phyloP scores from a whole-genome alignment of 768 basidiomycete species.

The Leccinum boreale region DNA sequence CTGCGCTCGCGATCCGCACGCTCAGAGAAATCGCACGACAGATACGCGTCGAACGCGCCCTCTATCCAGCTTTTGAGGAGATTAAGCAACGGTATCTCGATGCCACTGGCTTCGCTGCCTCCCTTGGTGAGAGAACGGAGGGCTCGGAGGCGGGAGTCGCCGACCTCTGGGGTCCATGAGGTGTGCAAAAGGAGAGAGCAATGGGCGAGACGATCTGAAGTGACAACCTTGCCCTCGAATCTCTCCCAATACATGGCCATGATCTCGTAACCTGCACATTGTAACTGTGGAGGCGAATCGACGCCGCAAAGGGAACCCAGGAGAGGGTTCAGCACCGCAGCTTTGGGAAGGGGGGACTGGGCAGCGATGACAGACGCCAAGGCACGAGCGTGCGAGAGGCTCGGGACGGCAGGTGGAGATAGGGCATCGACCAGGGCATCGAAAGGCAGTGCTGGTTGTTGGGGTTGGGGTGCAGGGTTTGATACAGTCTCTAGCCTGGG shows the following conservation, averaged over 20 bases:
- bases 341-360: constrained; percentile 54
- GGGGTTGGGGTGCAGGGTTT: constrained; percentile 20
- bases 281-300: constrained; percentile 53
- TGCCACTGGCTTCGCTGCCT: constrained; percentile 59
- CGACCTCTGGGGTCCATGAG: constrained; percentile 63
- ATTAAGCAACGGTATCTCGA: constrained; percentile 55
- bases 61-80: constrained; percentile 65
- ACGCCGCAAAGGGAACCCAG: constrained; percentile 55
- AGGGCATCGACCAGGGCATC: constrained; percentile 48
- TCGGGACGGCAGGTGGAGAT: constrained; percentile 59
- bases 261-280: constrained; percentile 70
- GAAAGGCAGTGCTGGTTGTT: constrained; percentile 28
- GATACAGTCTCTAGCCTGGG: constrained; percentile 30
- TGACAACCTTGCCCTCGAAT: constrained; percentile 43
- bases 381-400: constrained; percentile 57
- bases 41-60: constrained; percentile 55
- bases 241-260: constrained; percentile 69
- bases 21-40: constrained; percentile 36
- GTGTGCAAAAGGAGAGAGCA: constrained; percentile 58
- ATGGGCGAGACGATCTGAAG: constrained; percentile 59
- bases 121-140: constrained; percentile 59
- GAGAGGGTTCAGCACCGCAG: constrained; percentile 54
- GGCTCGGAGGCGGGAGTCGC: constrained; percentile 69
- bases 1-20: constrained; percentile 60
- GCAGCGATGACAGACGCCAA: constrained; percentile 51